A percentile compares a stretch with the other conserved stretches of the same genome.
Conservation (phyloP, 164 flowering plant genomes). For the Aristolochia fimbriata region DNA sequence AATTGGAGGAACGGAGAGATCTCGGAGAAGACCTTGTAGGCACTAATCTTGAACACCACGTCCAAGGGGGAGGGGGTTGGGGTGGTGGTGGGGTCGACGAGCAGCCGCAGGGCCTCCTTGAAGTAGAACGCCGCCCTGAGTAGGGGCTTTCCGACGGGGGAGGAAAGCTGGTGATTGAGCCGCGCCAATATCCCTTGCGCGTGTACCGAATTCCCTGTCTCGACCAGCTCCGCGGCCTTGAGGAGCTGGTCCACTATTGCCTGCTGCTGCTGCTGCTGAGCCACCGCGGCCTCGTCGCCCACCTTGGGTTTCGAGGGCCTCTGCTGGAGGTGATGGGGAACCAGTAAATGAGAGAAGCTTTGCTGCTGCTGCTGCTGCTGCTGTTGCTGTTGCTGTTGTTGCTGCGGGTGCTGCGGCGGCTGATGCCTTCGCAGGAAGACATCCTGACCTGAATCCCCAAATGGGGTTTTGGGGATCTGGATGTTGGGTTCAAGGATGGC, state of each 20-base stretch:
- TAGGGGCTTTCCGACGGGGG: slow-evolving; percentile 69
- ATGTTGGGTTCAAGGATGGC: slow-evolving; percentile 13
- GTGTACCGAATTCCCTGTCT: slow-evolving; percentile 65
- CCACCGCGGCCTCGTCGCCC: slow-evolving; percentile 17
- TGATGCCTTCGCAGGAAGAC: slow-evolving; percentile 20
- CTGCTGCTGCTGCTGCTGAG: slow-evolving; percentile 40
- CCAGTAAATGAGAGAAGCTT: slow-evolving; percentile 25
- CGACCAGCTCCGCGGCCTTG: slow-evolving; percentile 85
- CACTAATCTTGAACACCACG: slow-evolving; percentile 54
- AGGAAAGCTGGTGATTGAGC: slow-evolving; percentile 99
- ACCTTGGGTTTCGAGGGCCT: slow-evolving; percentile 24
- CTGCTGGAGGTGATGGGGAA: slow-evolving; percentile 28
- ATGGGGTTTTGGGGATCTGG: slow-evolving; percentile 22
- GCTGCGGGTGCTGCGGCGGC: slow-evolving; percentile 10
- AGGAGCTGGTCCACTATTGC: slow-evolving; percentile 55
- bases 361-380: slow-evolving; percentile 14
- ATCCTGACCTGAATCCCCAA: slow-evolving; percentile 42
- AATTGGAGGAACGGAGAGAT: slow-evolving; percentile 65
- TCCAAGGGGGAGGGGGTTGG: slow-evolving; percentile 30
- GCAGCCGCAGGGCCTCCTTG: slow-evolving; percentile 66
- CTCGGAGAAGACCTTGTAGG: slow-evolving; percentile 67
- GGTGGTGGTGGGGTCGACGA: slow-evolving; percentile 25
- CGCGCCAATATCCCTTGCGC: slow-evolving; percentile 99
- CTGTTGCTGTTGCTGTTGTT: slow-evolving; percentile 1
- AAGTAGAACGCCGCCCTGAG: slow-evolving; percentile 72